phyloP scores from a whole-genome alignment of 768 basidiomycete genomes.

The Boletus vermiculosoides region DNA sequence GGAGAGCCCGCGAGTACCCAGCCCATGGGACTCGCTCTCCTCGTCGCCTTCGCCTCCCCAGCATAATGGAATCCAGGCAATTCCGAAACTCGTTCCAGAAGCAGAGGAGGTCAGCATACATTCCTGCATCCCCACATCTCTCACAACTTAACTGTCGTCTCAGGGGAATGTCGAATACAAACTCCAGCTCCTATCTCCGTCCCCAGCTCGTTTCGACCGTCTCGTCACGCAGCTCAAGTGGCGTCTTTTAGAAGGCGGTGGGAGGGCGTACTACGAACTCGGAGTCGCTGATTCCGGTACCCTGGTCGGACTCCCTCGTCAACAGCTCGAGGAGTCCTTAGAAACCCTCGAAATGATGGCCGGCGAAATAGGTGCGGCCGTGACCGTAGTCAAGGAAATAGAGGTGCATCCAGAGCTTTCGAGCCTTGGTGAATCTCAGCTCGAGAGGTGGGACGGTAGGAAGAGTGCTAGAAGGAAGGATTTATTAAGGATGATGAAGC shows the following conservation, averaged over 20 bases:
- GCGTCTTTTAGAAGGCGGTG: slow-evolving; percentile 84
- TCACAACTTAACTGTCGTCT: neutral
- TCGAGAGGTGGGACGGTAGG: slow-evolving; percentile 37
- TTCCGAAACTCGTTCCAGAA: slow-evolving; percentile 75
- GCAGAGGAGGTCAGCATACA: slow-evolving; percentile 52
- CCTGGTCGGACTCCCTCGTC: slow-evolving; percentile 72
- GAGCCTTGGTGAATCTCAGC: slow-evolving; percentile 32
- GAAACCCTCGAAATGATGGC: slow-evolving; percentile 94
- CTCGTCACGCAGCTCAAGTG: slow-evolving; percentile 96
- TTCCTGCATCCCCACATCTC: neutral
- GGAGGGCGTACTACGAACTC: slow-evolving; percentile 81
- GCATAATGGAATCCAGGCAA: slow-evolving; percentile 26
- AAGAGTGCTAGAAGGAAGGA: slow-evolving; percentile 37
- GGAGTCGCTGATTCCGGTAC: slow-evolving; percentile 86
- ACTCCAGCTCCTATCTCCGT: slow-evolving; percentile 79
- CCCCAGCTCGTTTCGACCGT: slow-evolving; percentile 71
- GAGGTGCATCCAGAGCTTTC: slow-evolving; percentile 62
- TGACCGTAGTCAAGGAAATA: slow-evolving; percentile 87
- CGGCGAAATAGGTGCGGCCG: slow-evolving; percentile 87
- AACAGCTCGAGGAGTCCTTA: slow-evolving; percentile 77
- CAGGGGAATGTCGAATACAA: slow-evolving; percentile 95
- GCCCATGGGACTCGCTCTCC: slow-evolving; percentile 80
- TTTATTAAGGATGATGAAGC: slow-evolving; percentile 10
- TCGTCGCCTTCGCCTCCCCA: slow-evolving; percentile 46
- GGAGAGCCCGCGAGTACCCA: slow-evolving; percentile 75